These are phyloP conservation scores for Tricholoma saponaceum DNA, from an alignment of 768 basidiomycete species.

Conservation along the genomic window DNA sequence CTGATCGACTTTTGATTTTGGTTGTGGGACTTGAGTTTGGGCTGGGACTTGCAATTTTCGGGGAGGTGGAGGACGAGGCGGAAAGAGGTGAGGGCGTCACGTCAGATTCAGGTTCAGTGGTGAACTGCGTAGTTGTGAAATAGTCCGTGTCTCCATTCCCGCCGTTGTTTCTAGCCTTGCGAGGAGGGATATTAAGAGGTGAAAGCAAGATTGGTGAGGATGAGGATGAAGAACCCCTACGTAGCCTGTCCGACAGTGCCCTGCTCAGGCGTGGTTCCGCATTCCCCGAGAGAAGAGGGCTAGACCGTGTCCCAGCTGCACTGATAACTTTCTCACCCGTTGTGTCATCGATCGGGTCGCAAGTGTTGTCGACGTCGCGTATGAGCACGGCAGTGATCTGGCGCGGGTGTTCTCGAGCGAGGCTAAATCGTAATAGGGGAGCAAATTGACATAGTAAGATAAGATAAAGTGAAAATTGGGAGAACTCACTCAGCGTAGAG, in stretches of 20 bases:
- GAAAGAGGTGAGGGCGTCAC: neutral
- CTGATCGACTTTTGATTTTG: neutral
- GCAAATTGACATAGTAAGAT: neutral
- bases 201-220: neutral
- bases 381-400: slow-evolving; percentile 83
- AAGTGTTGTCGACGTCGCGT: slow-evolving; percentile 57
- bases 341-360: slow-evolving; percentile 54
- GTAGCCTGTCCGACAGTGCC: neutral
- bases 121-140: neutral
- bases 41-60: no score
- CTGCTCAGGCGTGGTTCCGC: neutral
- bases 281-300: neutral
- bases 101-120: neutral
- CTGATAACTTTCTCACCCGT: slow-evolving; percentile 45
- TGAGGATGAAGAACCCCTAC: neutral
- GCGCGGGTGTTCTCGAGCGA: slow-evolving; percentile 64
- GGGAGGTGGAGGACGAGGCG: neutral
- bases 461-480: no score
- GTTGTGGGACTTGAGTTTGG: neutral
- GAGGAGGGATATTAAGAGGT: neutral
- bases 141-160: neutral
- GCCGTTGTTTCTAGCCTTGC: neutral
- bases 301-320: slow-evolving; percentile 19
- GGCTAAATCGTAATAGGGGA: slow-evolving; percentile 19
- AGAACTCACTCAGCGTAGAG: slow-evolving; percentile 63